Evolutionary conservation across 2,329 filamentous ascomycete species (phyloP).

Genomic region (Verticillium tricorpus): DNA sequence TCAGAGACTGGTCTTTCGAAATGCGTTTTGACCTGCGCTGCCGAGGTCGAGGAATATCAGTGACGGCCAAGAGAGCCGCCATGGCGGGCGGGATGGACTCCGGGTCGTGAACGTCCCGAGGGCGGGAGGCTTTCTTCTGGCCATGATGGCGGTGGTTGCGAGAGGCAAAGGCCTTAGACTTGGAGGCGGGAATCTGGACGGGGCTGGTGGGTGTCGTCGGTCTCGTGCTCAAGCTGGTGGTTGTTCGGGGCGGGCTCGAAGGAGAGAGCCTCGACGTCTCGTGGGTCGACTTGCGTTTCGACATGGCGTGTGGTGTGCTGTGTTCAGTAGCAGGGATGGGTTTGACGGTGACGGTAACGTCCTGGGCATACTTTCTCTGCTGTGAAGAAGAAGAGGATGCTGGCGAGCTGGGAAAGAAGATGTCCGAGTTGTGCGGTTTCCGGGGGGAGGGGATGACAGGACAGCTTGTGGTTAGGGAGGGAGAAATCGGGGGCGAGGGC

Average conservation of each 20-base stretch:
- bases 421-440: constrained; percentile 5
- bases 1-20: constrained; percentile 30
- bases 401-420: constrained; percentile 3
- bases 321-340: constrained; percentile 9
- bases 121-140: constrained; percentile 28
- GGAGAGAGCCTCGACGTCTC: constrained; percentile 13
- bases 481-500: neutral
- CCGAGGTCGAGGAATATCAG: constrained; percentile 51
- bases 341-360: constrained; percentile 13
- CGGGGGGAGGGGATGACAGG: constrained; percentile 2
- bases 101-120: constrained; percentile 42
- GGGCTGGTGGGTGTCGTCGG: constrained; percentile 38
- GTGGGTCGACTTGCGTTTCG: constrained; percentile 14
- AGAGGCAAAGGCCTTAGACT: constrained; percentile 31
- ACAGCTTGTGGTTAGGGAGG: constrained; percentile 3
- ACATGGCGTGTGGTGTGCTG: constrained; percentile 12
- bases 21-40: constrained; percentile 24
- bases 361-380: constrained; percentile 15
- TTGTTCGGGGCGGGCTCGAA: constrained; percentile 13
- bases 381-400: constrained; percentile 10
- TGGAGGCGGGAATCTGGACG: constrained; percentile 48
- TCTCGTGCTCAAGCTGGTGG: constrained; percentile 13
- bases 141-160: constrained; percentile 31
- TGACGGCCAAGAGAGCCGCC: constrained; percentile 57
- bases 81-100: constrained; percentile 55